Evolutionary conservation across 1,139 yeast species (phyloP).

Genomic region (Suhomyces terraborum): DNA sequence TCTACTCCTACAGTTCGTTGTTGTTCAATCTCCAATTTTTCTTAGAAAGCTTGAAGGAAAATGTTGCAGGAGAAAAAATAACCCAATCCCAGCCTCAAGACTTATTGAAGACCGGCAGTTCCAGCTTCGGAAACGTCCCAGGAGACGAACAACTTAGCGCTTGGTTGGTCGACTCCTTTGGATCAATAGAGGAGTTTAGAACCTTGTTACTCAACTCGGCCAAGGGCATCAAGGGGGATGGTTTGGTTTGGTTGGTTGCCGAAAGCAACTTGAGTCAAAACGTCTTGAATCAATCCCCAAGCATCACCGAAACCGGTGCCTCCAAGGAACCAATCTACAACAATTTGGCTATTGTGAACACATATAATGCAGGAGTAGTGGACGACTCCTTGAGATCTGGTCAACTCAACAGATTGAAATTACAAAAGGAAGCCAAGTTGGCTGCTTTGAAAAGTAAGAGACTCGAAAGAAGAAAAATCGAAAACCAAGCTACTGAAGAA

Average conservation of each 20-base stretch:
- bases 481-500: conserved; percentile 18
- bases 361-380: conserved; percentile 75
- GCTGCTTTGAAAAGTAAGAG: conserved; percentile 28
- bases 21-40: conserved; percentile 62
- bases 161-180: conserved; percentile 60
- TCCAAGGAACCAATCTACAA: conserved; percentile 37
- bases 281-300: conserved; percentile 23
- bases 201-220: conserved; percentile 64
- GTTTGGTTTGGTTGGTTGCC: conserved; percentile 74
- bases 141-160: conserved; percentile 36
- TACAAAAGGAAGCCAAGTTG: conserved; percentile 36
- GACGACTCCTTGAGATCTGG: conserved; percentile 55
- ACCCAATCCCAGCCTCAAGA: conserved; percentile 29
- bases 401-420: conserved; percentile 43
- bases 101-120: conserved; percentile 48
- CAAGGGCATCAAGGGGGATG: conserved; percentile 69
- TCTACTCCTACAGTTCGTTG: conserved; percentile 60
- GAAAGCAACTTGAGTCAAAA: conserved; percentile 45
- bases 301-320: conserved; percentile 23
- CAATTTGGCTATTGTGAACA: conserved; percentile 63
- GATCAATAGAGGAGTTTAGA: conserved; percentile 67
- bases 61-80: conserved; percentile 14
- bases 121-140: conserved; percentile 40
- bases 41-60: conserved; percentile 51
- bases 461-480: conserved; percentile 20